Evolutionary conservation across 2,329 filamentous ascomycete genomes (phyloP), one percentile per base, ranked within the genome.

Genomic region (Microdochium paspali): DNA sequence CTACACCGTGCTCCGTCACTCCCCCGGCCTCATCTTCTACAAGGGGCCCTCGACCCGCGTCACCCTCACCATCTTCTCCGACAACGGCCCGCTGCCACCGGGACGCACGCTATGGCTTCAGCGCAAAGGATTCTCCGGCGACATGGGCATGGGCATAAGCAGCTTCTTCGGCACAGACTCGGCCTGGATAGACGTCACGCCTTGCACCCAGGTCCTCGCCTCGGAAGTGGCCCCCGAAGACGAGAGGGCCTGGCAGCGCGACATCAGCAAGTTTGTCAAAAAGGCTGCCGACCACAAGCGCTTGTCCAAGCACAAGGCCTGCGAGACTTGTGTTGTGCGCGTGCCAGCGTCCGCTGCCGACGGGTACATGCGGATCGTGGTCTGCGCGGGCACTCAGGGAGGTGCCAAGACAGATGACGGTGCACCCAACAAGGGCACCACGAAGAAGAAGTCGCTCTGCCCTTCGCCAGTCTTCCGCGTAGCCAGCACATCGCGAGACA

Each of bases 131-230:
- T 85, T 72, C 65, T 80, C 79, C 0, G 84, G 84, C 4, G 82
- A 82, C 56, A 73, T 81, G 44, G 84, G 84, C 18, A 84, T 87
- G 77, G 72, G 73, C 6, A 66, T 82, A 24, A 84, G 84, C 58
- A 76, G 81, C 0, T 61, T 86, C 1, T 64, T 86, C 30, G 76
- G 81, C 7, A 71, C 74, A 0, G 77, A 72, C 12, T 69, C 72
- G 7, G 71, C 66, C 54, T 87, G 84, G 84, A 67, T 87, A 12
- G 74, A 87, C 49, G 82, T 87, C 2, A 87, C 84, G 0, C 84
- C 84, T 0, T 66, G 67, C 0, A 62, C 70, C 2, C 67, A 68
- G 21, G 70, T 76, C 0, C 57, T 61, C 0, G 56, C 69, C 0
- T 65, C 73, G 1, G 72, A 82, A 44, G 56, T 87, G 1, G 65